These are phyloP conservation scores for Phytophthora meadii DNA, from an alignment of 352 stramenopile species.

Conservation along the genomic window DNA sequence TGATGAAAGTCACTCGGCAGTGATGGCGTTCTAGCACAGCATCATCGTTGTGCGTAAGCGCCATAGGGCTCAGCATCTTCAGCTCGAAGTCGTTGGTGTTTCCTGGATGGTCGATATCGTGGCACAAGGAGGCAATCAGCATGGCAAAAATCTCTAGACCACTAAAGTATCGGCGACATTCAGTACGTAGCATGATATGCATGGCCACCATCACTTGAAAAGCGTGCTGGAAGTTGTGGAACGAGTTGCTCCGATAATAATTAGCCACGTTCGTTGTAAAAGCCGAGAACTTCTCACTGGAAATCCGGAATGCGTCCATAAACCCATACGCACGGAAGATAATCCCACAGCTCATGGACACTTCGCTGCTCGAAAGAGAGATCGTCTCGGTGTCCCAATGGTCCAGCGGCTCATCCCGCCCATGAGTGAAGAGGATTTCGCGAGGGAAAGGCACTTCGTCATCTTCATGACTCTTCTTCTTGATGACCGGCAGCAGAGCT, in stretches of 20 bases:
- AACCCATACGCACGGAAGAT: conserved; percentile 64
- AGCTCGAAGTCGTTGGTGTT: conserved; percentile 89
- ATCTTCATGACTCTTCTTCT: conserved; percentile 61
- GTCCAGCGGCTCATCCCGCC: conserved; percentile 54
- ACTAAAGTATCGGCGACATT: conserved; percentile 70
- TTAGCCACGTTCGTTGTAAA: conserved; percentile 68
- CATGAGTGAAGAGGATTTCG: conserved; percentile 55
- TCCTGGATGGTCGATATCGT: conserved; percentile 87
- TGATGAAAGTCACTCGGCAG: conserved; percentile 77
- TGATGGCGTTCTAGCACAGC: conserved; percentile 87
- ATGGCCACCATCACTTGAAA: conserved; percentile 72
- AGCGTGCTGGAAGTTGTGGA: conserved; percentile 85
- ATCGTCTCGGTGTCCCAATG: conserved; percentile 61
- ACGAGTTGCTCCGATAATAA: conserved; percentile 79
- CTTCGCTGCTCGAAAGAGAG: conserved; percentile 43
- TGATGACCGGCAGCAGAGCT: conserved; percentile 34
- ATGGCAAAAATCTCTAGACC: conserved; percentile 77
- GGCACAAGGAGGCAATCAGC: conserved; percentile 72
- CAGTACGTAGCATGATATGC: conserved; percentile 61
- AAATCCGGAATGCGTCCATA: conserved; percentile 62
- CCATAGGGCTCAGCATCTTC: conserved; percentile 74
- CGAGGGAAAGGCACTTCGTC: conserved; percentile 63
- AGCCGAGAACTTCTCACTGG: conserved; percentile 55
- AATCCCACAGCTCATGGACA: conserved; percentile 51
- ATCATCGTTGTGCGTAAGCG: conserved; percentile 86